Conservation (phyloP, 257 asterid species). For the Penstemon davidsonii region DNA sequence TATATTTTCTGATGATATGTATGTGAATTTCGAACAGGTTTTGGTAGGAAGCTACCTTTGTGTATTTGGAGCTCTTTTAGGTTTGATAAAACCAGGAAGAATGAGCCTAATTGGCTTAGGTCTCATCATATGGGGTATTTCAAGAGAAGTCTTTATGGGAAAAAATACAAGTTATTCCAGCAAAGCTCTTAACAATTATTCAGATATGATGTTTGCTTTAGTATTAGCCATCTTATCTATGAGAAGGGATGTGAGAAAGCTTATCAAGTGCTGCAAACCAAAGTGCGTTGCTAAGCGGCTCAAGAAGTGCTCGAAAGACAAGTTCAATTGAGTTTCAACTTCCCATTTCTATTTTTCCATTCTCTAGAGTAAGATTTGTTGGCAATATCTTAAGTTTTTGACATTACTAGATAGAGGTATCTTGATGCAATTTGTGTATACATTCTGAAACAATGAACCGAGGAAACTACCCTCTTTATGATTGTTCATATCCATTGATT, state of each 20-base stretch:
- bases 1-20: background rate
- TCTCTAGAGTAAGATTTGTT: background rate
- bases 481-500: too few relatives aligned
- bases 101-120: slow-evolving; percentile 48
- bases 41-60: slow-evolving; percentile 62
- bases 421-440: too few relatives aligned
- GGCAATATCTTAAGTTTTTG: too few relatives aligned
- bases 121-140: slow-evolving; percentile 55
- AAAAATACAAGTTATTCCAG: slow-evolving; percentile 23
- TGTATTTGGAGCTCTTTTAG: slow-evolving; percentile 60
- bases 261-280: slow-evolving; percentile 36
- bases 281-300: slow-evolving; percentile 21
- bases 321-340: slow-evolving; percentile 28
- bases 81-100: slow-evolving; percentile 48
- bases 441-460: too few relatives aligned
- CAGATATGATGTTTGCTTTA: slow-evolving; percentile 49
- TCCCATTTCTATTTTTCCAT: background rate
- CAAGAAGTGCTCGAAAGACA: slow-evolving; percentile 29
- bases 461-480: too few relatives aligned
- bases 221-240: slow-evolving; percentile 47
- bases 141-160: slow-evolving; percentile 32
- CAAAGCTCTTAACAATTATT: slow-evolving; percentile 32
- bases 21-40: slow-evolving; percentile 41
- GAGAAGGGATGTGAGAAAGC: slow-evolving; percentile 55
- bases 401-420: too few relatives aligned